A percentile compares a stretch with the other conserved stretches of the same genome.
phyloP scores from a whole-genome alignment of 78 protist genomes.

The Bodo saltans region DNA sequence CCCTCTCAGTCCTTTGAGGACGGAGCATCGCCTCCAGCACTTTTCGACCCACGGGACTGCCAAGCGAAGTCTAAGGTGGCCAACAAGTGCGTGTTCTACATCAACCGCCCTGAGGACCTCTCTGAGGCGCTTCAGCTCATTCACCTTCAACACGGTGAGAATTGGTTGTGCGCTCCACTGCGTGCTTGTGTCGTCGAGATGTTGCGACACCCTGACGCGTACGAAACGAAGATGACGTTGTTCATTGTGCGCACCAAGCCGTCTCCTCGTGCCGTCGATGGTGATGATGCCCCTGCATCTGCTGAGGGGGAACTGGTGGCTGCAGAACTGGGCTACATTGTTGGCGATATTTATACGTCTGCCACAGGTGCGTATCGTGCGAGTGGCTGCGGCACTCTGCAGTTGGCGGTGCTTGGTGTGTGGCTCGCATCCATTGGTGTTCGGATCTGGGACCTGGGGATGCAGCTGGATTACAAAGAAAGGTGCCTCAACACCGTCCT shows the following conservation, averaged over 20 bases:
- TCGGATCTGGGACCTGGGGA: constrained; percentile 6
- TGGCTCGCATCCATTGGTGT: background rate
- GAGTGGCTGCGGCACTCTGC: constrained; percentile 1
- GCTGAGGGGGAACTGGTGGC: background rate
- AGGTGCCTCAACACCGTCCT: background rate
- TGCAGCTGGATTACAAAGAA: background rate
- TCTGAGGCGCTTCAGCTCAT: background rate
- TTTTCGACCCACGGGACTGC: no score
- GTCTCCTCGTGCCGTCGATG: background rate
- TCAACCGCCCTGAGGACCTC: no score
- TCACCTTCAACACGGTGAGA: background rate
- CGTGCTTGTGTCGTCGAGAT: background rate
- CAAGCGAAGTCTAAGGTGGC: no score
- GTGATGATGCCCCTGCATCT: background rate
- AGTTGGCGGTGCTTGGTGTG: background rate
- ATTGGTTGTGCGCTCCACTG: constrained; percentile 22
- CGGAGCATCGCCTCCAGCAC: no score
- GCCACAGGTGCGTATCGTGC: background rate
- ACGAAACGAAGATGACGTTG: background rate
- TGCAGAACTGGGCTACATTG: background rate
- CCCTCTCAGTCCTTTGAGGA: background rate
- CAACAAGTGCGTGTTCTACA: no score
- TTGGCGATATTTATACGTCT: background rate
- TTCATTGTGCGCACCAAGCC: background rate
- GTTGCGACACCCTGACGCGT: background rate